Conservation (phyloP, 352 stramenopile species). For the Elongisporangium undulatum region DNA sequence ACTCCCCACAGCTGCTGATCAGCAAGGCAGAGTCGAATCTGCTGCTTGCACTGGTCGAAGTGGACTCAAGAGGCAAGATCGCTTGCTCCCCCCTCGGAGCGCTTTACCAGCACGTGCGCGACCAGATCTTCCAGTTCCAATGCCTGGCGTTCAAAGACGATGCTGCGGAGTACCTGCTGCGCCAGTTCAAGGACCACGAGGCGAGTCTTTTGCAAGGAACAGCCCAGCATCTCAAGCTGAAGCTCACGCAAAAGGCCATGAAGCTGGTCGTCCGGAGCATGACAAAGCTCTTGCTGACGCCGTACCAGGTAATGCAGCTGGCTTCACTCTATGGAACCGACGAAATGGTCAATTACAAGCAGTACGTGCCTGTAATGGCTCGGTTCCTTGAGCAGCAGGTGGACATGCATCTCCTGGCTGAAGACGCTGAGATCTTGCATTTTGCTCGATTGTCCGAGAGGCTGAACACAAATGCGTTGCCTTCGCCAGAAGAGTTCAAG, state of each 20-base stretch:
- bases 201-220: conserved; percentile 36
- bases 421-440: conserved; percentile 20
- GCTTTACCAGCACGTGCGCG: conserved; percentile 40
- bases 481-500: conserved; percentile 17
- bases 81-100: conserved; percentile 28
- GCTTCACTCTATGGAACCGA: conserved; percentile 26
- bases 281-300: conserved; percentile 48
- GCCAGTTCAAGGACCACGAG: conserved; percentile 49
- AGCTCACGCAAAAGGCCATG: conserved; percentile 39
- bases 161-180: conserved; percentile 33
- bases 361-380: conserved; percentile 24
- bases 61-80: conserved; percentile 17
- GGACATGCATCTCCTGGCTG: conserved; percentile 16
- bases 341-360: conserved; percentile 40
- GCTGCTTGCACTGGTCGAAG: conserved; percentile 30
- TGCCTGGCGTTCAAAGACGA: conserved; percentile 34
- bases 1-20: conserved; percentile 48
- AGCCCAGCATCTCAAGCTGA: conserved; percentile 41
- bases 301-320: conserved; percentile 43
- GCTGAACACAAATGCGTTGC: neutral
- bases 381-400: conserved; percentile 23
- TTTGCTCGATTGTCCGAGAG: neutral
- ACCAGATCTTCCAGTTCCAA: conserved; percentile 60
- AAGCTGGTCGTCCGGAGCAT: conserved; percentile 37
- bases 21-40: conserved; percentile 58